A percentile compares a stretch with the other conserved stretches of the same genome.
phyloP scores from a whole-genome alignment of 495 filamentous ascomycete species.

The Xylaria grammica region DNA sequence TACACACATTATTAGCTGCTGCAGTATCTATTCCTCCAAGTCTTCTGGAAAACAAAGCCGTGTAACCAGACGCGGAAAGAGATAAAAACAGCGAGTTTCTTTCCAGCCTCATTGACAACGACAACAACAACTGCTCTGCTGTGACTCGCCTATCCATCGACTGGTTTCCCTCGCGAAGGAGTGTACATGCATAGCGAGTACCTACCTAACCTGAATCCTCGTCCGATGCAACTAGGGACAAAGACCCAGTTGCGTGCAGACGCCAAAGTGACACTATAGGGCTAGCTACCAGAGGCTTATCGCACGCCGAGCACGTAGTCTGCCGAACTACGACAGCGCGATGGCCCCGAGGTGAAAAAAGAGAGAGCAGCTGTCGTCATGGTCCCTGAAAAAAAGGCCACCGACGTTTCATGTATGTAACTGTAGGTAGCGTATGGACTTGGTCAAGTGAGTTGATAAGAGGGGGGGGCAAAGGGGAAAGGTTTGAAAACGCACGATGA shows the following conservation, averaged over 20 bases:
- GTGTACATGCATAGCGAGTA: slow-evolving; percentile 1
- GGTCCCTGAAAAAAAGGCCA: slow-evolving; percentile 1
- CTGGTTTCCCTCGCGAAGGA: no score
- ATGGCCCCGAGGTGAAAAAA: slow-evolving; percentile 9
- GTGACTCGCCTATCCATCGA: no score
- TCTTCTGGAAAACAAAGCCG: neutral
- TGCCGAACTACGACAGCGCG: neutral
- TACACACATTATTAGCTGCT: slow-evolving; percentile 1
- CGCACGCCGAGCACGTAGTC: neutral
- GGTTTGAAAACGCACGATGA: slow-evolving; percentile 25
- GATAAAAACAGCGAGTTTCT: no score
- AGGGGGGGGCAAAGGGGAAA: slow-evolving; percentile 4
- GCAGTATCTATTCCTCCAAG: neutral
- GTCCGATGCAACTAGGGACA: slow-evolving; percentile 5
- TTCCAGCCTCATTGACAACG: neutral
- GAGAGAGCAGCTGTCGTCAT: slow-evolving; percentile 2
- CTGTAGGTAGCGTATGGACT: slow-evolving; percentile 7
- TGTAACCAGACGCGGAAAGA: no score
- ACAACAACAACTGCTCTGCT: no score
- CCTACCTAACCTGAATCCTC: slow-evolving; percentile 5
- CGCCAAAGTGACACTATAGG: slow-evolving; percentile 17
- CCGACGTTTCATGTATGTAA: slow-evolving; percentile 18
- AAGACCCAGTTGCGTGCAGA: slow-evolving; percentile 10
- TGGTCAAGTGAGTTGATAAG: slow-evolving; percentile 18
- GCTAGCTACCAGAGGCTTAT: slow-evolving; percentile 19